Percentiles rank a stretch among this genome's conserved stretches.
Conservation (phyloP, 2,329 filamentous ascomycete species). For the Aspergillus sp. region DNA sequence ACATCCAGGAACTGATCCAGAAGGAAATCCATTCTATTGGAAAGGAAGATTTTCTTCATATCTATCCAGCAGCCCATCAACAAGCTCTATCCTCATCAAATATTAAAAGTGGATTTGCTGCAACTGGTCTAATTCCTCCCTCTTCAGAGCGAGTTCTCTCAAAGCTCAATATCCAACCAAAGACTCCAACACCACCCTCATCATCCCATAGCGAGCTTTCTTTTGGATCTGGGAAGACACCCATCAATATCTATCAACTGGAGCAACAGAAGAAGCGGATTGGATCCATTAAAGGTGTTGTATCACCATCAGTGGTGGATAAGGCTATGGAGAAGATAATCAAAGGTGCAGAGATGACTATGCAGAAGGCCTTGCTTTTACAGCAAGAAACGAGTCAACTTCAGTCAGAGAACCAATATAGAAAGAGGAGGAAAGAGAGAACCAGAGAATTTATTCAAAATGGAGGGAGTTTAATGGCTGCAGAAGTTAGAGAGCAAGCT, state of each 20-base stretch:
- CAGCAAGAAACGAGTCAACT: background rate
- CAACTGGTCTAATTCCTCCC: background rate
- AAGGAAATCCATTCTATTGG: slow-evolving; percentile 4
- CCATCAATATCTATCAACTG: background rate
- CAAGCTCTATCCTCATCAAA: slow-evolving; percentile 2
- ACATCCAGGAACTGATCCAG: background rate
- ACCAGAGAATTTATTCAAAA: background rate
- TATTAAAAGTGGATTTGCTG: slow-evolving; percentile 4
- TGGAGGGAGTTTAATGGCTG: background rate
- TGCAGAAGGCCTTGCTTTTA: background rate
- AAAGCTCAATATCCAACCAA: background rate
- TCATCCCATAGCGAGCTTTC: background rate
- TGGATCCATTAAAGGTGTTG: slow-evolving; percentile 3
- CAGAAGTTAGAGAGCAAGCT: background rate
- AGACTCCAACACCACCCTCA: background rate
- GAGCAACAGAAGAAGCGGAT: background rate
- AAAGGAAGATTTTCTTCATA: background rate
- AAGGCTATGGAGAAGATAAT: background rate
- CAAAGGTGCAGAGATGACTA: background rate
- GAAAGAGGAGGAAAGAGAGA: background rate
- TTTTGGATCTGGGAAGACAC: background rate
- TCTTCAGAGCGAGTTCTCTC: background rate
- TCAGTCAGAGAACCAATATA: background rate
- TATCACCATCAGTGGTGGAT: background rate
- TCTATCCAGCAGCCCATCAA: slow-evolving; percentile 2